Evolutionary conservation across 805 yeast genomes (phyloP).

Genomic region (Candida berthetii): DNA sequence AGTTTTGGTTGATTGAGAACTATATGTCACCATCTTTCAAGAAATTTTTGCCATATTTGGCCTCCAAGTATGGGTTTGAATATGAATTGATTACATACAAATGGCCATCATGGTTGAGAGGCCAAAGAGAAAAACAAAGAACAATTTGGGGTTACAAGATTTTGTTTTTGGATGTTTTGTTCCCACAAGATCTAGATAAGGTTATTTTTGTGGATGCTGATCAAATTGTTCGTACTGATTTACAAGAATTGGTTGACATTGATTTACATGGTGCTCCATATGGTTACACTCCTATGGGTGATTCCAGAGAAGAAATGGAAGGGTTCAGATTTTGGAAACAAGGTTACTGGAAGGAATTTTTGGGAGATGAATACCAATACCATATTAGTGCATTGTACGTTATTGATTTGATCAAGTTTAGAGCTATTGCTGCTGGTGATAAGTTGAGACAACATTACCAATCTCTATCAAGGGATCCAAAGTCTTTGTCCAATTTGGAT

Average conservation of each 20-base stretch:
- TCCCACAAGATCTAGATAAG: constrained; percentile 70
- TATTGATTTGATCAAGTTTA: constrained; percentile 65
- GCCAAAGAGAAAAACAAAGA: constrained; percentile 73
- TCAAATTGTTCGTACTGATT: constrained; percentile 71
- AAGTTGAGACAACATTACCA: constrained; percentile 80
- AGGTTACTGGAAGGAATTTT: constrained; percentile 77
- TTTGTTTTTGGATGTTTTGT: constrained; percentile 77
- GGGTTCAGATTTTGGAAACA: constrained; percentile 89
- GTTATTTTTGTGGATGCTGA: constrained; percentile 86
- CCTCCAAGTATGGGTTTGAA: constrained; percentile 53
- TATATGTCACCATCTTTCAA: constrained; percentile 70
- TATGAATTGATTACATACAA: constrained; percentile 78
- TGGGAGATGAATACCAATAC: constrained; percentile 48
- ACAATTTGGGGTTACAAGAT: constrained; percentile 87
- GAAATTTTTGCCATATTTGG: constrained; percentile 49
- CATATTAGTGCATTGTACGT: constrained; percentile 84
- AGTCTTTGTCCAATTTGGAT: constrained; percentile 75
- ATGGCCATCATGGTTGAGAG: constrained; percentile 90
- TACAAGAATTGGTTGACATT: constrained; percentile 58
- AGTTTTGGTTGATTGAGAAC: constrained; percentile 84
- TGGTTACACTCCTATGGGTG: constrained; percentile 85
- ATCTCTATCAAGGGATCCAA: constrained; percentile 68
- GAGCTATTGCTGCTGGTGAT: constrained; percentile 73
- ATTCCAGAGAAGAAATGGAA: constrained; percentile 71
- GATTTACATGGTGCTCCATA: constrained; percentile 81